Evolutionary conservation across 2,329 filamentous ascomycete genomes (phyloP).

Genomic region (Dactylellina sp.): DNA sequence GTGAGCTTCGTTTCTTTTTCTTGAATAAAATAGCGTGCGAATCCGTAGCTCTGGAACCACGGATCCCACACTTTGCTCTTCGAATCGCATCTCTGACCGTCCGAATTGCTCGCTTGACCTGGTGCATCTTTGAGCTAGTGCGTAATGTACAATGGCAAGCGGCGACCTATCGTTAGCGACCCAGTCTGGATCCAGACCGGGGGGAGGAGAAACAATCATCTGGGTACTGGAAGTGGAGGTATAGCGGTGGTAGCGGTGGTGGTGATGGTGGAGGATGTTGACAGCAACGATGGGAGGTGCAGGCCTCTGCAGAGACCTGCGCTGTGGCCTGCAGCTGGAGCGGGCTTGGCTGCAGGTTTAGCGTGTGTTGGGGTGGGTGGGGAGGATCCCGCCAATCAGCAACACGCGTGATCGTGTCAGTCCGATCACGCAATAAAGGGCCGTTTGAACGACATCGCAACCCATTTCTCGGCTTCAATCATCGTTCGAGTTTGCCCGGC

Average conservation of each 20-base stretch:
- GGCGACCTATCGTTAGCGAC: constrained; percentile 41
- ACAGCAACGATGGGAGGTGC: constrained; percentile 5
- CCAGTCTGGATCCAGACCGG: neutral
- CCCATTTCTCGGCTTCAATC: constrained; percentile 1
- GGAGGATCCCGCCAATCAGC: constrained; percentile 37
- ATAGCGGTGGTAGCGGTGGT: too few species aligned
- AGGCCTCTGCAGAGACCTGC: neutral
- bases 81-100: constrained; percentile 13
- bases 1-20: constrained; percentile 1
- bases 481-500: too few species aligned
- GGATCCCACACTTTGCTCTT: constrained; percentile 18
- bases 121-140: constrained; percentile 5
- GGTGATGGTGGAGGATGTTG: constrained; percentile 10
- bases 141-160: neutral
- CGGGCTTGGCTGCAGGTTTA: too few species aligned
- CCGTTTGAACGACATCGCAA: constrained; percentile 45
- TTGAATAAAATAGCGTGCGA: constrained; percentile 2
- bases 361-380: constrained; percentile 10
- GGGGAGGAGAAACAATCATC: neutral
- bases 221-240: too few species aligned
- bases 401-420: constrained; percentile 43
- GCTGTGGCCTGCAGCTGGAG: constrained; percentile 13
- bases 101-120: constrained; percentile 38
- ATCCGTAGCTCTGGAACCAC: constrained; percentile 31
- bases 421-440: constrained; percentile 50